phyloP scores from a whole-genome alignment of 2,329 filamentous ascomycete genomes.

The Alternaria incomplexa region DNA sequence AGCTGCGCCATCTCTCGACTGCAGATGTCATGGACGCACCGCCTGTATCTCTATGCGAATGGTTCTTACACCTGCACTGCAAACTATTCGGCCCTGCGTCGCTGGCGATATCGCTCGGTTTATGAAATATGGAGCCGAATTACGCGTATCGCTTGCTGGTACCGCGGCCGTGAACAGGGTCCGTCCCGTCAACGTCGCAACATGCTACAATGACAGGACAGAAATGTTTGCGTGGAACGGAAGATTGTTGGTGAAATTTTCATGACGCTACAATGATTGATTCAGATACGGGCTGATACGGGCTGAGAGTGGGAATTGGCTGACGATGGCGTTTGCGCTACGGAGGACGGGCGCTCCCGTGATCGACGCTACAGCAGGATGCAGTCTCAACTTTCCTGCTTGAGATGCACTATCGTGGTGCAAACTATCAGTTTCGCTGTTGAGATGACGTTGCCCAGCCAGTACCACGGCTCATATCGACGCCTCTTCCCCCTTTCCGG shows the following conservation, averaged over 20 bases:
- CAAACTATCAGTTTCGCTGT: neutral
- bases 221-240: neutral
- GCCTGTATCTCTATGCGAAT: neutral
- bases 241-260: neutral
- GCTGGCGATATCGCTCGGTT: neutral
- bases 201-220: neutral
- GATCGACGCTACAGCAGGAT: constrained; percentile 16
- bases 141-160: constrained; percentile 5
- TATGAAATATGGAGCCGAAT: constrained; percentile 2
- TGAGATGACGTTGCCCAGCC: neutral
- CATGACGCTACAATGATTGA: neutral
- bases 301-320: neutral
- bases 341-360: constrained; percentile 23
- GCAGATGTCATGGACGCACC: neutral
- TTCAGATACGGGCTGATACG: neutral
- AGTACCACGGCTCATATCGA: neutral
- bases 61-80: neutral
- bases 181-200: neutral
- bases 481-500: neutral
- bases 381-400: neutral
- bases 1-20: neutral
- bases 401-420: neutral
- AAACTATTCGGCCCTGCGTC: neutral
- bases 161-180: neutral
- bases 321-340: constrained; percentile 10